Evolutionary conservation across 345 rosid genomes (phyloP), one percentile per base, ranked within the genome.

Genomic region (Citrus hindsii): DNA sequence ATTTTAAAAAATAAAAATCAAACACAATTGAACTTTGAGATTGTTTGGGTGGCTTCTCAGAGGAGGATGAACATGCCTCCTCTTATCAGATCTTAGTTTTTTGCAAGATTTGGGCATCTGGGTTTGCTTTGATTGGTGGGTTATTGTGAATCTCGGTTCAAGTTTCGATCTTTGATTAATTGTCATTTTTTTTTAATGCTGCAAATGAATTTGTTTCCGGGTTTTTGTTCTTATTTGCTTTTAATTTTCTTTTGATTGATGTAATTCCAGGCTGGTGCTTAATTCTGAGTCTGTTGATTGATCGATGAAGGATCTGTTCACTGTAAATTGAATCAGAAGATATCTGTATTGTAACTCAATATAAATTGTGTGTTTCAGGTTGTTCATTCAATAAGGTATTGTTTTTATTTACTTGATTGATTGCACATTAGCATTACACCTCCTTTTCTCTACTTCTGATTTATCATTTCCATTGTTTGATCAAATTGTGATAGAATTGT

Each of bases 51-150:
- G 38, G 80, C 81, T 82, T 48, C 56, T 35, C 79, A 79, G 86
- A 86, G 88, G 92, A 87, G 89, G 90, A 85, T 88, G 87, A 84
- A 77, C 88, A 83, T 86, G 89, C 90, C 92, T 87, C 82, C 87
- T 87, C 89, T 88, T 84, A 85, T 86, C 95, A 89, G 97, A 92
- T 93, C 98, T 89, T 86, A 88, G 84, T 71, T 77, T 80, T 79
- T 69, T 64, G 71, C 88, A 80, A 89, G 93, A 90, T 95, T 92
- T 87, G 77, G 69, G 77, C 88, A 86, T 86, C 91, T 90, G 89
- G 95, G 92, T 86, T 83, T 84, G 77, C 80, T 87, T 80, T 81
- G 82, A 87, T 92, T 87, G 93, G 93, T 92, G 89, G 85, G 92
- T 90, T 85, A 77, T 53, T 61, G 24, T 35, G 82, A 75, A 82